Percentiles rank a stretch among this genome's conserved stretches.
Evolutionary conservation across 208 protist genomes (phyloP).

Genomic region (Leishmania turanica): DNA sequence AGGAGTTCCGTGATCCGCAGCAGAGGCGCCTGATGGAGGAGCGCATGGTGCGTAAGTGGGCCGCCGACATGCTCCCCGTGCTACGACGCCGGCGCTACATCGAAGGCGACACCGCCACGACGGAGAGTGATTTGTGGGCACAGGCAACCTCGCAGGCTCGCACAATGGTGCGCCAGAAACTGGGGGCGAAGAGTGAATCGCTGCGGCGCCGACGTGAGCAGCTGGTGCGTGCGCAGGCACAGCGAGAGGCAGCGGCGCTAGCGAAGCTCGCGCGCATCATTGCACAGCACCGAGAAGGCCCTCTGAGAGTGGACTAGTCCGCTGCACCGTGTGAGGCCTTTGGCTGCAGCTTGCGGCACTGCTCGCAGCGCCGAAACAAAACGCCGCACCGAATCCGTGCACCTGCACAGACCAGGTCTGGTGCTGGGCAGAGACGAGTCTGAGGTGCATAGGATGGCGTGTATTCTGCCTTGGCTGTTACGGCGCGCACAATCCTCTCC

Average conservation of each 20-base stretch:
- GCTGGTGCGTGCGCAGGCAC: slow-evolving; percentile 46
- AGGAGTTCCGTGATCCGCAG: slow-evolving; percentile 28
- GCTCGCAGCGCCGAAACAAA: background rate
- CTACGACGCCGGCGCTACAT: slow-evolving; percentile 61
- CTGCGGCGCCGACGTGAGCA: slow-evolving; percentile 47
- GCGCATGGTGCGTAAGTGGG: slow-evolving; percentile 49
- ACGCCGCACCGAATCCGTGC: background rate
- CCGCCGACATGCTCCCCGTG: slow-evolving; percentile 58
- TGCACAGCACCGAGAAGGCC: slow-evolving; percentile 38
- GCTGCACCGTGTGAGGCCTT: no score
- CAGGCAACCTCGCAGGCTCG: slow-evolving; percentile 58
- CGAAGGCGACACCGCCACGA: slow-evolving; percentile 27
- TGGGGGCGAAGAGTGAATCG: slow-evolving; percentile 38
- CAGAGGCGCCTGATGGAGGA: slow-evolving; percentile 48
- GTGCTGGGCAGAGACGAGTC: background rate
- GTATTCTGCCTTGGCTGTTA: background rate
- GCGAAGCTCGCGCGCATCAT: slow-evolving; percentile 80
- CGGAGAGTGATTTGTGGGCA: slow-evolving; percentile 50
- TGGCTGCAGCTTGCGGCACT: background rate
- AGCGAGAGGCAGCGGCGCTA: slow-evolving; percentile 68
- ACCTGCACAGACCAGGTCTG: background rate
- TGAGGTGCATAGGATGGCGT: background rate
- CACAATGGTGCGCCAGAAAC: slow-evolving; percentile 47
- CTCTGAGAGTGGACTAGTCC: background rate
- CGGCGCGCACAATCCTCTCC: background rate